Conservation (phyloP, 176 grass and related monocot genomes). For the Triticum turgidum region DNA sequence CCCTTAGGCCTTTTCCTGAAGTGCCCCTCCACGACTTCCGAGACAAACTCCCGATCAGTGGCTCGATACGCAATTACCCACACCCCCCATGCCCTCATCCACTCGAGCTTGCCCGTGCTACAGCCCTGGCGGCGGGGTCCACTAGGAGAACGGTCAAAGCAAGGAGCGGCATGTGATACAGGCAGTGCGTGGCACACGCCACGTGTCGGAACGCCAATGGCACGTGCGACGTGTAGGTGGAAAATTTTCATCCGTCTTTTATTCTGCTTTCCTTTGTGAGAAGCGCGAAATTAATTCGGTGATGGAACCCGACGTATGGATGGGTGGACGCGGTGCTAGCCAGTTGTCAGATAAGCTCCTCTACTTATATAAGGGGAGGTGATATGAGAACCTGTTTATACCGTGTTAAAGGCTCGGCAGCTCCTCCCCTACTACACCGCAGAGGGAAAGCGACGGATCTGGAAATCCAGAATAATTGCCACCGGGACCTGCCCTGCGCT, state of each 20-base stretch:
- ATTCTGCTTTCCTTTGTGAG: not conserved
- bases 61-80: accelerated
- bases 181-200: not conserved
- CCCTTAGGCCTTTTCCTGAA: not conserved
- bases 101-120: not conserved
- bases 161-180: slow-evolving; percentile 24
- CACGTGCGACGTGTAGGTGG: slow-evolving; percentile 8
- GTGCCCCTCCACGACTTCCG: not conserved
- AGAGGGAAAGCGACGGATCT: slow-evolving; percentile 48
- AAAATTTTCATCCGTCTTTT: not conserved
- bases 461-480: slow-evolving; percentile 36
- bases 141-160: slow-evolving; percentile 14
- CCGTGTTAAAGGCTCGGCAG: slow-evolving; percentile 29
- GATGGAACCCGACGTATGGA: slow-evolving; percentile 3
- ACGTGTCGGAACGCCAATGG: slow-evolving; percentile 32
- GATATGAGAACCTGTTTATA: accelerated
- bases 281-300: slow-evolving; percentile 24
- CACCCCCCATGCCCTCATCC: not conserved
- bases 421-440: slow-evolving; percentile 45
- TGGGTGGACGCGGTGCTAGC: not conserved
- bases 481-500: not conserved
- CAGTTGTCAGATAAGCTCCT: accelerated
- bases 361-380: not conserved
- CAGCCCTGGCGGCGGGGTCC: not conserved
- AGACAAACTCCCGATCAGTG: not conserved